These are phyloP conservation scores for Cucurbita pepo DNA, from an alignment of 306 rosid genomes.

Conservation along the genomic window DNA sequence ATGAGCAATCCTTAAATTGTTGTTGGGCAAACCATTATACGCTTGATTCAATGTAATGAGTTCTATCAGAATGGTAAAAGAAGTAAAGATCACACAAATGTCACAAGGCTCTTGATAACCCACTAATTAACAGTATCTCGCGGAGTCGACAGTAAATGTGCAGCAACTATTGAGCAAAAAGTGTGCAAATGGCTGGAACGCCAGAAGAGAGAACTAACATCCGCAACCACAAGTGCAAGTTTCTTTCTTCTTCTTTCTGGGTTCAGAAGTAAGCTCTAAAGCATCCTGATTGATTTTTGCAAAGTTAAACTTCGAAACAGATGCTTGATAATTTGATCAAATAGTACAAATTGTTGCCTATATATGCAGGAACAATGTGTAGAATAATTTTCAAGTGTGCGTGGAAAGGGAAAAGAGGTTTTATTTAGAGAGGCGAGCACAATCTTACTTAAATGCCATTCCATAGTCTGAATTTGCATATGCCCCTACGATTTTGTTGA, in stretches of 20 bases:
- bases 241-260: neutral
- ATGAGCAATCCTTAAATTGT: neutral
- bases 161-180: neutral
- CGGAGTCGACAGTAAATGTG: neutral
- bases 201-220: neutral
- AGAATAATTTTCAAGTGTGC: neutral
- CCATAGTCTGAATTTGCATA: constrained; percentile 64
- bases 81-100: neutral
- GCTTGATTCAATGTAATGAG: neutral
- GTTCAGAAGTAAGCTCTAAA: neutral
- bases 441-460: constrained; percentile 26
- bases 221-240: neutral
- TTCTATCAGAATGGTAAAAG: neutral
- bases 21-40: neutral
- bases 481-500: constrained; percentile 53
- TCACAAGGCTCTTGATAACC: neutral
- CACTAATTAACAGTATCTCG: neutral
- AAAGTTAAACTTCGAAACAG: neutral
- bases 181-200: neutral
- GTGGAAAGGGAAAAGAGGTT: neutral
- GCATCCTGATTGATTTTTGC: neutral
- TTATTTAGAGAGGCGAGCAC: neutral
- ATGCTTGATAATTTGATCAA: neutral
- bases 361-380: neutral
- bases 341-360: neutral